Conservation (phyloP, 2,329 filamentous ascomycete species). For the Amauroascus verrucosus region DNA sequence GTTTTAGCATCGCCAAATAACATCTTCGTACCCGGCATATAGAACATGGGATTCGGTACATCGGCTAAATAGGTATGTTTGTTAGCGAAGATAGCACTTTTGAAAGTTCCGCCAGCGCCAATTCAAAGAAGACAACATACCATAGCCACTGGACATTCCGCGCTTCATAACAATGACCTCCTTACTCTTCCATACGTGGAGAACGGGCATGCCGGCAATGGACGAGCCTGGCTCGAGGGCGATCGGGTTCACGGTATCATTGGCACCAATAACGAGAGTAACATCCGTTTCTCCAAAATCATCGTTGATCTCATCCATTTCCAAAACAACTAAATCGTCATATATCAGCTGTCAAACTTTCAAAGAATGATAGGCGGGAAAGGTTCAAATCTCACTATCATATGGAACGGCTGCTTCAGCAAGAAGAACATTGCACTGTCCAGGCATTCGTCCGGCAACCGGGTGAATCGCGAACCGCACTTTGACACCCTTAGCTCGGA, state of each 20-base stretch:
- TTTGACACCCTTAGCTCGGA: constrained; percentile 65
- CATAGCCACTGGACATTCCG: constrained; percentile 78
- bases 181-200: constrained; percentile 91
- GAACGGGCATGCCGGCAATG: constrained; percentile 85
- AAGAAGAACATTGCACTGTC: constrained; percentile 82
- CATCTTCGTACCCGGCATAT: constrained; percentile 82
- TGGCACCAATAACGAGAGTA: constrained; percentile 80
- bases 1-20: constrained; percentile 81
- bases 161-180: constrained; percentile 90
- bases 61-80: constrained; percentile 48
- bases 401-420: constrained; percentile 83
- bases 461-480: constrained; percentile 87
- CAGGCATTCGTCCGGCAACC: constrained; percentile 83
- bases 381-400: constrained; percentile 47
- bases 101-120: background rate
- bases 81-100: background rate
- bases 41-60: constrained; percentile 89
- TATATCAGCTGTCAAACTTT: constrained; percentile 14
- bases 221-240: constrained; percentile 71
- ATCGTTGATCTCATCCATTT: constrained; percentile 96
- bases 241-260: constrained; percentile 87
- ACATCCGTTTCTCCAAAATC: constrained; percentile 79
- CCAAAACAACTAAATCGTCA: constrained; percentile 53
- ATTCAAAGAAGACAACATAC: constrained; percentile 36
- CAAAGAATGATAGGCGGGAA: background rate